Base-by-base conservation (phyloP, 192 early-diverging fungal genomes). In the Entomortierella lignicola region DNA sequence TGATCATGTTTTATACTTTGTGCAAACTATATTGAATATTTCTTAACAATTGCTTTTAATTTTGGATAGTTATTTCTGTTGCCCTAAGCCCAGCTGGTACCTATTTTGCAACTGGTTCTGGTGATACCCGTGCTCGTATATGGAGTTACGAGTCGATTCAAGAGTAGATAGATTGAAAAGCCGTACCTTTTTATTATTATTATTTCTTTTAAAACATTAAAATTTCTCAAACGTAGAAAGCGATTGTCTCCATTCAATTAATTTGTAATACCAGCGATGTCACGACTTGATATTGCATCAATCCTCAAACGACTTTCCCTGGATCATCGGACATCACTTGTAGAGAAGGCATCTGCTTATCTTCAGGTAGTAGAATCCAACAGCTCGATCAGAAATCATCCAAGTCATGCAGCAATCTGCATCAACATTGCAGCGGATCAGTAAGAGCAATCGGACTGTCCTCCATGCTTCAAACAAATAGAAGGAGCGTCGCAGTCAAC, bases 31-130 rank as follows among this genome's bases (percentile, higher is more conserved):
- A 41, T n/a, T 23, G 5, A 39, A 26, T 30, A 4, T 4, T 44
- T 10, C 15, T 32, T 4, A 64, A 25, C 17, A 2, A 18, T 2
- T 32, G 29, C 8, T 20, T n/a, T 48, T 20, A 20, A 27, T 62
- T 18, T 42, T 7, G 29, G 11, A 8, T 79, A 94, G 98, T 99
- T 27, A 97, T 99, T 58, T 93, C 91, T 20, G 92, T 99, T 29
- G 95, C 95, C 8, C 74, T 97, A 67, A 92, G 90, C 66, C 91
- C 92, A 5, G 86, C 81, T 3, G 93, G 94, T 25, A 91, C 91
- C 34, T 82, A 95, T 56, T 97, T 99, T 89, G 98, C 98, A 7
- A 99, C 98, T 20, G 98, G 96, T 18, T 94, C 94, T 41, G 98
- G 98, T 53, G 98, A 99, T 89, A 92, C 88, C 66, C 87, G 91